These are phyloP conservation scores for Blastobotrys serpentis DNA, from an alignment of 1,139 yeast genomes.

Conservation along the genomic window DNA sequence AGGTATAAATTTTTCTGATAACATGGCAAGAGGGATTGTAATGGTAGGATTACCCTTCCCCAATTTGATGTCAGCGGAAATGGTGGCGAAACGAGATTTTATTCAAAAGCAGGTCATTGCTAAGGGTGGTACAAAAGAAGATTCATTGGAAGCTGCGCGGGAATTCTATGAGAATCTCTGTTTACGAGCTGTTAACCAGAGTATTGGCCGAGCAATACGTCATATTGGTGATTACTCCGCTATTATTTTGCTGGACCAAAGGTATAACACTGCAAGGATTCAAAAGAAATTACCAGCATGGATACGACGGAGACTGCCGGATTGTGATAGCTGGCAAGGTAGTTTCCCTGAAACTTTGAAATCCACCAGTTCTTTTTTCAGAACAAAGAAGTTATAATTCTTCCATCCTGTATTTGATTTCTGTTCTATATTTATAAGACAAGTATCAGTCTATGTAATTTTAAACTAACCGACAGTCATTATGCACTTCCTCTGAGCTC, in stretches of 20 bases:
- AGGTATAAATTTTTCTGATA: slow-evolving; percentile 88
- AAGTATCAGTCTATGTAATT: too few species aligned
- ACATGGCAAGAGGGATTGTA: slow-evolving; percentile 79
- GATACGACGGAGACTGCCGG: slow-evolving; percentile 49
- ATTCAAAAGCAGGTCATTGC: slow-evolving; percentile 48
- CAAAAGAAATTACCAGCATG: slow-evolving; percentile 71
- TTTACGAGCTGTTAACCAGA: slow-evolving; percentile 89
- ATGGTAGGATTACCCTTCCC: slow-evolving; percentile 94
- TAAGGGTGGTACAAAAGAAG: slow-evolving; percentile 44
- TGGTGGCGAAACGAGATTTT: slow-evolving; percentile 68
- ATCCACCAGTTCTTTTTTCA: slow-evolving; percentile 1
- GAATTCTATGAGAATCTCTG: slow-evolving; percentile 80
- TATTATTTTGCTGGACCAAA: slow-evolving; percentile 65
- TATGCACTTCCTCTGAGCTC: neutral
- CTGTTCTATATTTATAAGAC: too few species aligned
- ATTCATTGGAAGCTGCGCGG: slow-evolving; percentile 50
- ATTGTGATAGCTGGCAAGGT: neutral
- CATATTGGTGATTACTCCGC: slow-evolving; percentile 79
- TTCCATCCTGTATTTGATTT: too few species aligned
- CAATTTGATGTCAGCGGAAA: slow-evolving; percentile 77
- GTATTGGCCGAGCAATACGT: slow-evolving; percentile 89
- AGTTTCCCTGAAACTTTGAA: slow-evolving; percentile 14
- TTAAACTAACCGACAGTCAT: too few species aligned
- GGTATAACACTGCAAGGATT: slow-evolving; percentile 54
- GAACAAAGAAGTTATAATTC: slow-evolving; percentile 3